Base-by-base conservation (phyloP, 495 filamentous ascomycete genomes). In the Daldinia decipiens region DNA sequence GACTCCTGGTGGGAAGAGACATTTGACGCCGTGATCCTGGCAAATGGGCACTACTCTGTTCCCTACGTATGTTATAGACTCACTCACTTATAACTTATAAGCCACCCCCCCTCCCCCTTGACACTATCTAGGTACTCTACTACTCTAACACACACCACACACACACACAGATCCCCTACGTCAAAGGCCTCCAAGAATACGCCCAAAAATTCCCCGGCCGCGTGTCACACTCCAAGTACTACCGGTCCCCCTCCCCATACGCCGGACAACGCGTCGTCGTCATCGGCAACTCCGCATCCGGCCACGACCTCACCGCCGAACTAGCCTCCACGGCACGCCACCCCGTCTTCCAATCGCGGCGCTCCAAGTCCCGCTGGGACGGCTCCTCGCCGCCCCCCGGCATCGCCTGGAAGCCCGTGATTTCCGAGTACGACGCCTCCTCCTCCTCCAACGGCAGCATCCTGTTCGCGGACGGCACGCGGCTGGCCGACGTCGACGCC, bases 201-300 rank as follows among this genome's bases (percentile, higher is more conserved):
- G 74, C 77, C 17, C 31, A 64, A 13, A 67, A 45, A 6, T 85
- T 78, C 74, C 83, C 83, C 0, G 58, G 65, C 19, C 78, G 80
- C 54, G 74, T 85, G 0, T 19, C 71, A 0, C 84, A 86, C 70
- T 86, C 83, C 36, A 85, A 85, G 60, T 69, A 68, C 57, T 86
- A 83, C 70, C 82, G 83, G 24, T 71, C 80, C 2, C 73, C 82
- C 0, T 53, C 56, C 3, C 19, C 71, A 13, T 84, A 79, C 71
- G 45, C 63, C 17, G 32, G 27, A 26, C 78, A 82, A 55, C 76
- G 66, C 36, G 78, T 86, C 13, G 70, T 86, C 27, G 52, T 84
- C 0, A 80, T 86, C 52, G 83, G 84, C 43, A 85, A 85, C 77
- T 84, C 82, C 2, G 82, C 84, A n/a, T 85, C 83, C 1, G 84